Conservation (phyloP, 306 rosid species). For the Calophaca sinica region DNA sequence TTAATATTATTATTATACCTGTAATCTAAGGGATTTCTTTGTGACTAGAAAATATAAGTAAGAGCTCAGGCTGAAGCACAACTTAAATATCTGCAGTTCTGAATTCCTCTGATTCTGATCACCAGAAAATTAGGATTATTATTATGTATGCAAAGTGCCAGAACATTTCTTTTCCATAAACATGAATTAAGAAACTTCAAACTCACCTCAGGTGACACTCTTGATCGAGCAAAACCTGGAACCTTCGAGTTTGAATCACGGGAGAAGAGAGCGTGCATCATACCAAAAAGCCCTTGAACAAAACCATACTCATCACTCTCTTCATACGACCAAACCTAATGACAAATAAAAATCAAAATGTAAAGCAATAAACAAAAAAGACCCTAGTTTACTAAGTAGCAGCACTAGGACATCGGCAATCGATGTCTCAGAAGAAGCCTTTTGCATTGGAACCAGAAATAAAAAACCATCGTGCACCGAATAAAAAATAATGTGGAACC, state of each 20-base stretch:
- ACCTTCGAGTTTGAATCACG: slow-evolving; percentile 59
- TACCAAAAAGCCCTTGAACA: slow-evolving; percentile 89
- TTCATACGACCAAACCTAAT: slow-evolving; percentile 96
- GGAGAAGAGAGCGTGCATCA: slow-evolving; percentile 82
- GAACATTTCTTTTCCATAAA: slow-evolving; percentile 7
- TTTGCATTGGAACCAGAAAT: neutral
- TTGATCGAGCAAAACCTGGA: slow-evolving; percentile 58
- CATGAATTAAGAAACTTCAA: slow-evolving; percentile 24
- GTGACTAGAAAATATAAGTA: slow-evolving; percentile 88
- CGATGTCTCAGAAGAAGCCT: slow-evolving; percentile 14
- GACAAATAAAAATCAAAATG: slow-evolving; percentile 28
- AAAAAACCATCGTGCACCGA: slow-evolving; percentile 14
- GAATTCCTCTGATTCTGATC: slow-evolving; percentile 78
- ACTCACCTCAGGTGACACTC: slow-evolving; percentile 69
- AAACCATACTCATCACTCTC: slow-evolving; percentile 80
- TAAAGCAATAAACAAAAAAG: slow-evolving; percentile 14
- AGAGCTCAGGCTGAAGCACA: slow-evolving; percentile 89
- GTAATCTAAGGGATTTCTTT: slow-evolving; percentile 83
- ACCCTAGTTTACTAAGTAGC: slow-evolving; percentile 3
- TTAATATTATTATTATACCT: slow-evolving; percentile 56
- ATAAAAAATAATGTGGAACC: slow-evolving; percentile 14
- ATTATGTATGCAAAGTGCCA: slow-evolving; percentile 9
- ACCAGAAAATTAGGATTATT: slow-evolving; percentile 25
- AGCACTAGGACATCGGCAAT: neutral
- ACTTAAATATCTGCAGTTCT: slow-evolving; percentile 68